Percentiles rank a stretch among this genome's conserved stretches.
Evolutionary conservation across 352 stramenopile genomes (phyloP).

Genomic region (Aphanomyces astaci): DNA sequence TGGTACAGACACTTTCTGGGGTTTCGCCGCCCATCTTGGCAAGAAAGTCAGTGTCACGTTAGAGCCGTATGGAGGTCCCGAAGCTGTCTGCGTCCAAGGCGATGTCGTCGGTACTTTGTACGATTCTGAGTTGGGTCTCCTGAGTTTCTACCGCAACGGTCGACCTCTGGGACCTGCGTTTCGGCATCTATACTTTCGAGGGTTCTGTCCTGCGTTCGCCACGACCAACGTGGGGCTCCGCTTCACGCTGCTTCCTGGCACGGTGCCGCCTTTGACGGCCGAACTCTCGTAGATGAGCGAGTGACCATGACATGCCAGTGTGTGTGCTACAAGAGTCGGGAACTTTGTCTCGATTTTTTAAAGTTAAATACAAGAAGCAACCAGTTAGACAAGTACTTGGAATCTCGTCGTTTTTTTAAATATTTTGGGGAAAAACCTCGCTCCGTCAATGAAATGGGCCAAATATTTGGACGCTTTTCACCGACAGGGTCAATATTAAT

Average conservation of each 20-base stretch:
- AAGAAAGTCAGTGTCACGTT: conserved; percentile 72
- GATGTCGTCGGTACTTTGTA: conserved; percentile 66
- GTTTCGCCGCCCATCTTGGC: conserved; percentile 58
- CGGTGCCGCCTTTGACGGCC: conserved; percentile 26
- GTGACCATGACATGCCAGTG: too few species aligned
- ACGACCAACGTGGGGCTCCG: conserved; percentile 60
- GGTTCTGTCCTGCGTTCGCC: conserved; percentile 58
- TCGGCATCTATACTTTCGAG: conserved; percentile 46
- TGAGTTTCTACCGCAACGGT: conserved; percentile 78
- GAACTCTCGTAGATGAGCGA: background rate
- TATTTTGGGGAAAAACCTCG: too few species aligned
- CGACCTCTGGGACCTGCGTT: conserved; percentile 67
- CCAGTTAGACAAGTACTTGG: too few species aligned
- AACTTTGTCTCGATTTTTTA: too few species aligned
- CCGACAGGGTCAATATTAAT: background rate
- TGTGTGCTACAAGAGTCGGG: too few species aligned
- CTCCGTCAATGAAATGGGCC: too few species aligned
- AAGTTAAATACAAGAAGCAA: too few species aligned
- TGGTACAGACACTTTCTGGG: conserved; percentile 60
- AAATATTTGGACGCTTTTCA: too few species aligned
- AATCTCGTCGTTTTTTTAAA: too few species aligned
- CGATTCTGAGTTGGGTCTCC: conserved; percentile 60
- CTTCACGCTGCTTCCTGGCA: conserved; percentile 49
- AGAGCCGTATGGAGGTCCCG: conserved; percentile 65
- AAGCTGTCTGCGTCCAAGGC: conserved; percentile 59